Evolutionary conservation across 129 eudicot species (phyloP), one percentile per base, ranked within the genome.

Genomic region (Pseudognaphalium luteoalbum): DNA sequence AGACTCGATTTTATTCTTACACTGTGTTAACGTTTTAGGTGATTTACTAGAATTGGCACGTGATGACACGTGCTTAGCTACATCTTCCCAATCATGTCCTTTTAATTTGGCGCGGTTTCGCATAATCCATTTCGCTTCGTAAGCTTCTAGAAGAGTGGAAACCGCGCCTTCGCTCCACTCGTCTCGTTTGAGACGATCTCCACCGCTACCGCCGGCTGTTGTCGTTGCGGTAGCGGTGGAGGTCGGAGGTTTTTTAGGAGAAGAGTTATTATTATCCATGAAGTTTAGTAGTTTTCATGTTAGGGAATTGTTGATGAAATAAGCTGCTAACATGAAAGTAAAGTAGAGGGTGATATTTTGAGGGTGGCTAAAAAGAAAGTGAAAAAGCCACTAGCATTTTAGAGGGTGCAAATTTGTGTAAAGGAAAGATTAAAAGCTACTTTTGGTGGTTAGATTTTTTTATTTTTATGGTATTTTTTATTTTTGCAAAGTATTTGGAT

Each of bases 121-220:
- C 0, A 90, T 88, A 21, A 80, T 37, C 98, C 98, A 93, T 67
- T 93, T 93, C 8, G 91, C 68, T 74, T 93, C 98, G 42, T 93
- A 93, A 25, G 98, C 98, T 76, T 90, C 97, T 39, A 93, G 83
- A 0, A 93, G 87, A 42, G 81, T 69, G 1, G 97, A 81, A 25
- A 93, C 98, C 7, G 98, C 98, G 1, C 98, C 98, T 85, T 93
- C 98, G 35, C 98, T 93, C 98, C 98, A 93, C 47, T 93, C 98
- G 20, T 93, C 98, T 75, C 98, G 78, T 72, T 90, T 93, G 66
- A 88, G 17, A 25, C 98, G 68, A 68, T 92, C 98, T 20, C 85
- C 79, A 0, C 59, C 50, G 7, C 75, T 63, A 5, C 82, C 19
- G 66, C 50, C 68, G 1, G 62, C 37, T 6, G 56, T 47, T 1